A percentile compares a stretch with the other conserved stretches of the same genome.
Conservation (phyloP, 805 yeast species). For the Candida manassasensis region DNA sequence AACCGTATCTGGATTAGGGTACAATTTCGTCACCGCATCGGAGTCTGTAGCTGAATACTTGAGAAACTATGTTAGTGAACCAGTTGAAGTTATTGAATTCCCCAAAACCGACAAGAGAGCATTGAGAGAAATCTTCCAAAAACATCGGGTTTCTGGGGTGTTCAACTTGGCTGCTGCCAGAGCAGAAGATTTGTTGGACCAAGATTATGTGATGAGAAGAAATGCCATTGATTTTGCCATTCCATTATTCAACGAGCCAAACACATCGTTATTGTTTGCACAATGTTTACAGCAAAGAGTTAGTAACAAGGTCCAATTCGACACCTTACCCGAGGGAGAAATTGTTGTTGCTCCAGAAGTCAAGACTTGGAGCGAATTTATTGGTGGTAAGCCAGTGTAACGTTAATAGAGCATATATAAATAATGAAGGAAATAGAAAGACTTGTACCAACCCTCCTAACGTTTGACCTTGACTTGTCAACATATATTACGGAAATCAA, state of each 20-base stretch:
- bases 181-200: slow-evolving; percentile 79
- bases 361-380: slow-evolving; percentile 92
- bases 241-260: slow-evolving; percentile 95
- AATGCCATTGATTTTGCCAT: slow-evolving; percentile 97
- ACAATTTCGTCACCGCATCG: slow-evolving; percentile 75
- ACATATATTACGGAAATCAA: neutral
- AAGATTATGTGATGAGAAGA: slow-evolving; percentile 97
- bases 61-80: slow-evolving; percentile 39
- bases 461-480: no score
- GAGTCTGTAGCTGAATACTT: slow-evolving; percentile 69
- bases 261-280: slow-evolving; percentile 85
- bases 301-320: slow-evolving; percentile 48
- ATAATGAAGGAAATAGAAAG: no score
- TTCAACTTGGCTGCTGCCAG: slow-evolving; percentile 88
- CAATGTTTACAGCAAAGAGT: slow-evolving; percentile 72
- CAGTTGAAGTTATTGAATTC: slow-evolving; percentile 71
- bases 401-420: neutral
- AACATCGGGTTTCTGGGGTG: slow-evolving; percentile 78
- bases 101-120: slow-evolving; percentile 92
- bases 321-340: slow-evolving; percentile 26
- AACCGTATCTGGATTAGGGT: slow-evolving; percentile 68
- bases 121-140: slow-evolving; percentile 88
- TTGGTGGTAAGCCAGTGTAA: slow-evolving; percentile 86
- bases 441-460: no score
- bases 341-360: slow-evolving; percentile 80